Evolutionary conservation across 1,139 yeast genomes (phyloP), one percentile per base, ranked within the genome.

Genomic region (Pichia sp.): DNA sequence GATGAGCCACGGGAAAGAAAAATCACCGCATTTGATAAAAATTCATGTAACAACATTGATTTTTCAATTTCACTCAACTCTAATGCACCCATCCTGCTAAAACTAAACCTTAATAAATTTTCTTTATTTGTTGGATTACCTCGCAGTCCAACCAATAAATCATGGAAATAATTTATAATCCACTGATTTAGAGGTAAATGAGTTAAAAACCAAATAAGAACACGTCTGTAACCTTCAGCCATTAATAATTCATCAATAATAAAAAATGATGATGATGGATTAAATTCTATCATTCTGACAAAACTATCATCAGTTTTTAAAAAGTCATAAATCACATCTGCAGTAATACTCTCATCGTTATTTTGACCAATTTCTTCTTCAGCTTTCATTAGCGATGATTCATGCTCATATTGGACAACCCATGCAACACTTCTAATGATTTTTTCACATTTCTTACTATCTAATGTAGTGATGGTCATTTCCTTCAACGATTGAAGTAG

Each of bases 21-120:
- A 12, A 73, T 69, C 9, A 75, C 67, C 26, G 82, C 72, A 49
- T 74, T 79, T 16, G 76, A 70, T 47, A 83, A 68, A 54, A 82
- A 80, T 57, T 80, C 87, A 60, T 82, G 87, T 35, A 83, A 60
- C n/a, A 83, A 57, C 85, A 82, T 79, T 55, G 76, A 74, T 49
- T 65, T 69, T 53, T 83, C 90, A 39, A 79, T 69, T 8, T 72
- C 77, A 30, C 82, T 74, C 16, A 82, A 60, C 8, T 62, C 64
- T 9, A 81, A 53, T 4, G 65, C 51, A 0, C 87, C 90, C 48
- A 67, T 65, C 55, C 89, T 68, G 7, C 84, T 74, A 55, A 80
- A 78, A 12, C 55, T 52, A 45, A 70, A 73, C 9, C 67, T 66
- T 3, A 31, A 16, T 16, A 16, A 16, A 16, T 16, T 4, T 2